phyloP scores from a whole-genome alignment of 202 grass and related monocot species.

The Schoenoplectus triqueter region DNA sequence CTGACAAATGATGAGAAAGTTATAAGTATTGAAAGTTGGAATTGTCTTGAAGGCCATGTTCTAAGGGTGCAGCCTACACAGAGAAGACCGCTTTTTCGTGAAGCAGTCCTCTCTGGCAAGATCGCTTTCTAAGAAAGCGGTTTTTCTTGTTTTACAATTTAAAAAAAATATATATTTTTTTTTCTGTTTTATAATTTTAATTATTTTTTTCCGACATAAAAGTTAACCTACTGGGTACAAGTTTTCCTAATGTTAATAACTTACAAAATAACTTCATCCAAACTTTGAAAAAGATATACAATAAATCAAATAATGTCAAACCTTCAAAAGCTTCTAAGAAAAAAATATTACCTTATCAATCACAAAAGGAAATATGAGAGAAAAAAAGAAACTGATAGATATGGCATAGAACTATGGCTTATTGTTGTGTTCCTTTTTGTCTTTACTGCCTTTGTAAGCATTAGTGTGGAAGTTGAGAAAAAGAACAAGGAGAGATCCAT shows the following conservation, averaged over 20 bases:
- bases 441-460: constrained; percentile 57
- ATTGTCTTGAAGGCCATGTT: too few species aligned
- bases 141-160: too few species aligned
- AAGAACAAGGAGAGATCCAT: constrained; percentile 74
- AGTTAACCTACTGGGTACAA: too few species aligned
- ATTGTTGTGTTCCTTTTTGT: constrained; percentile 38
- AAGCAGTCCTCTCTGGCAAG: too few species aligned
- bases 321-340: neutral
- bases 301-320: neutral
- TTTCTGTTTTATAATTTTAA: too few species aligned
- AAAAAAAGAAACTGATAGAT: constrained; percentile 17
- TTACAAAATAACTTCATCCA: constrained; percentile 1
- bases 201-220: too few species aligned
- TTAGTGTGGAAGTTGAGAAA: constrained; percentile 82
- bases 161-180: too few species aligned
- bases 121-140: too few species aligned
- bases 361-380: constrained; percentile 10
- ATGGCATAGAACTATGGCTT: constrained; percentile 9
- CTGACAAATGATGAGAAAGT: too few species aligned
- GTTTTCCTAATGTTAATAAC: neutral
- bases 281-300: constrained; percentile 24
- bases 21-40: too few species aligned
- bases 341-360: constrained; percentile 1
- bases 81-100: too few species aligned
- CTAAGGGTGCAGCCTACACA: too few species aligned